phyloP scores from a whole-genome alignment of 108 stramenopile genomes.

The Pseudonitzschia multiseries region DNA sequence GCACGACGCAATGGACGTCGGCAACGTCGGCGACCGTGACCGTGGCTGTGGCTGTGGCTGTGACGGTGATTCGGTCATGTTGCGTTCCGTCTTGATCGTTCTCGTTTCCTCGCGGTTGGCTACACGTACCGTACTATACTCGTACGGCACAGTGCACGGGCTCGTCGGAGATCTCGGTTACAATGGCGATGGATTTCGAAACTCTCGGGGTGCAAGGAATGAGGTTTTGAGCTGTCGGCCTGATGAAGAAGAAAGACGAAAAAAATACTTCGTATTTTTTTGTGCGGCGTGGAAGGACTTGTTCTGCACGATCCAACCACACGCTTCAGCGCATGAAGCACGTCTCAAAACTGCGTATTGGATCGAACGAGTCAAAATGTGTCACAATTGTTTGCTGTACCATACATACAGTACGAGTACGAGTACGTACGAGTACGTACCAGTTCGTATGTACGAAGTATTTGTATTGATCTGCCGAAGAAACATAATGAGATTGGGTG shows the following conservation, averaged over 20 bases:
- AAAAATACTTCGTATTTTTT: too few species aligned
- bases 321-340: not conserved
- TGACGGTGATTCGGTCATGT: not conserved
- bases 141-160: too few species aligned
- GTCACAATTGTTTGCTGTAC: not conserved
- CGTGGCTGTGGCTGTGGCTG: too few species aligned
- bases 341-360: not conserved
- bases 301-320: not conserved
- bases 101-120: too few species aligned
- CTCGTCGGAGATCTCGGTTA: too few species aligned
- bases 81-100: not conserved
- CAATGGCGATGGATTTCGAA: too few species aligned
- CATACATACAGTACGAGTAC: too few species aligned
- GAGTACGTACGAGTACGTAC: not conserved
- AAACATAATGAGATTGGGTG: too few species aligned
- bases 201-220: too few species aligned
- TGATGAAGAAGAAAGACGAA: too few species aligned
- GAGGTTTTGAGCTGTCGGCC: too few species aligned
- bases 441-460: not conserved
- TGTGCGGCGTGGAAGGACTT: not conserved
- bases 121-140: not conserved
- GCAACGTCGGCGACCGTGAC: conserved; percentile 1
- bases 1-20: conserved; percentile 27
- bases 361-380: not conserved
- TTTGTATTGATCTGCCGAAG: too few species aligned